Evolutionary conservation across 257 asterid genomes (phyloP).

Genomic region (Solanum peruvianum): DNA sequence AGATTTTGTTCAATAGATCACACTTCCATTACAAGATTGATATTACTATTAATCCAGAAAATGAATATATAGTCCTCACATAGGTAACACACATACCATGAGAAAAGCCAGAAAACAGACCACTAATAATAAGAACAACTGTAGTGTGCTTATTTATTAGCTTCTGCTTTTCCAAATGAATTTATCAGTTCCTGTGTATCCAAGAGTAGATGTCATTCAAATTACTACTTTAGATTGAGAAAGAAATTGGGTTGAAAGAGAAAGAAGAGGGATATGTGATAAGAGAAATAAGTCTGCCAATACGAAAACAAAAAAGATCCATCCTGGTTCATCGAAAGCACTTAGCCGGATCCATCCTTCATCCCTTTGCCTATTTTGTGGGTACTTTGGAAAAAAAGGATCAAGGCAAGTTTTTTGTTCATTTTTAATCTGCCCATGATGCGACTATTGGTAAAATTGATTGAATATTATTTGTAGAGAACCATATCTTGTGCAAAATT

Average conservation of each 20-base stretch:
- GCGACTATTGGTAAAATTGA: background rate
- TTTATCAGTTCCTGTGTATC: background rate
- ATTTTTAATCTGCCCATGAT: background rate
- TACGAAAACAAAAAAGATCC: background rate
- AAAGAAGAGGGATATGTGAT: background rate
- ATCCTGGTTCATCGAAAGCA: background rate
- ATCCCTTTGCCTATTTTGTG: background rate
- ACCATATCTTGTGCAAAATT: background rate
- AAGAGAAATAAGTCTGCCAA: background rate
- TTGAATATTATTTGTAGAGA: background rate
- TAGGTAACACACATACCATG: background rate
- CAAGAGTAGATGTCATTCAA: background rate
- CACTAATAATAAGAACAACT: background rate
- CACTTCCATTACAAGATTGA: background rate
- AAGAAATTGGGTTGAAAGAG: background rate
- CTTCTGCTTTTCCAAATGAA: background rate
- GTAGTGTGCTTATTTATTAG: background rate
- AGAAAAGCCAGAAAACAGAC: background rate
- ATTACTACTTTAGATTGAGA: background rate
- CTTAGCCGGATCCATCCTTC: background rate
- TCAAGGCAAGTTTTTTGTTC: background rate
- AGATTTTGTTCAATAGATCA: background rate
- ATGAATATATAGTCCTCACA: background rate
- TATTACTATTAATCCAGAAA: background rate
- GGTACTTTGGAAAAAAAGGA: background rate